Conservation (phyloP, 2,329 filamentous ascomycete genomes). For the Fusarium setosum region DNA sequence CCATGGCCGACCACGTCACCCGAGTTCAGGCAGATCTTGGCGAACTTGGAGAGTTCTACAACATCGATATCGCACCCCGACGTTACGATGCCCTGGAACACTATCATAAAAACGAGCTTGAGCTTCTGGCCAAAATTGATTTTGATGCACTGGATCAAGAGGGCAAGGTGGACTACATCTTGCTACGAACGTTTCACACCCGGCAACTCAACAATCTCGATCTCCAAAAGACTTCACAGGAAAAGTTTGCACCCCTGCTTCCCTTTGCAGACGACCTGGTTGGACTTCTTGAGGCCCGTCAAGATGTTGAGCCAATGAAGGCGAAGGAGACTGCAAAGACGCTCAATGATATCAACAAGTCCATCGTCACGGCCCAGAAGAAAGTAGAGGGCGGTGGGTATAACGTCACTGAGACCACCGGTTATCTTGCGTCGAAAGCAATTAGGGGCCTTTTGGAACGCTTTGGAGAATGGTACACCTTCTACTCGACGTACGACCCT, state of each 20-base stretch:
- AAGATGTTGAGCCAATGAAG: slow-evolving; percentile 29
- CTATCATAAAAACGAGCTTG: slow-evolving; percentile 20
- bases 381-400: slow-evolving; percentile 17
- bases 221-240: slow-evolving; percentile 1
- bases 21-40: slow-evolving; percentile 27
- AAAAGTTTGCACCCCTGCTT: not conserved
- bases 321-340: slow-evolving; percentile 14
- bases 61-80: slow-evolving; percentile 16
- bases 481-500: slow-evolving; percentile 30
- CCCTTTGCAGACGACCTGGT: slow-evolving; percentile 18
- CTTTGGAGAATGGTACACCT: slow-evolving; percentile 21
- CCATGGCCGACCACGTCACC: slow-evolving; percentile 26
- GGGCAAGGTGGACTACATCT: slow-evolving; percentile 28
- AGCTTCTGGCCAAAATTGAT: slow-evolving; percentile 13
- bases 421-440: slow-evolving; percentile 20
- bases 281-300: slow-evolving; percentile 21
- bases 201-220: slow-evolving; percentile 24
- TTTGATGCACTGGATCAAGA: slow-evolving; percentile 24
- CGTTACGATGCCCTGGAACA: slow-evolving; percentile 5
- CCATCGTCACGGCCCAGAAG: slow-evolving; percentile 2
- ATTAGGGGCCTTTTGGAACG: slow-evolving; percentile 10
- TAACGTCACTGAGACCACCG: slow-evolving; percentile 27
- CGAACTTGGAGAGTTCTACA: slow-evolving; percentile 24
- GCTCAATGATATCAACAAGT: slow-evolving; percentile 24
- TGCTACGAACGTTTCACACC: slow-evolving; percentile 28